Conservation (phyloP, 768 basidiomycete genomes). For the Tricholoma bakamatsutake region DNA sequence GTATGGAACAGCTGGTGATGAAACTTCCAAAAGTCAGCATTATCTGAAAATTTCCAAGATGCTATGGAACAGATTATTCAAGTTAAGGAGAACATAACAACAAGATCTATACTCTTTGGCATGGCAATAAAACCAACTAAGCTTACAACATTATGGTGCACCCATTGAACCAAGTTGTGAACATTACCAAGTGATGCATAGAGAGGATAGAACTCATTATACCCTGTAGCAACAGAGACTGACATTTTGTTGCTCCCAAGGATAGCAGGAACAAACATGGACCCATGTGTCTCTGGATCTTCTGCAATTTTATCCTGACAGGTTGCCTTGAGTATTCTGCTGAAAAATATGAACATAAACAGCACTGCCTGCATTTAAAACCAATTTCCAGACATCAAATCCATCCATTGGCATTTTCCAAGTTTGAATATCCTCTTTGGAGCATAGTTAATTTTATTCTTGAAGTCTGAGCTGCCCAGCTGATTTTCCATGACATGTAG, state of each 20-base stretch:
- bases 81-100: neutral
- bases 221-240: neutral
- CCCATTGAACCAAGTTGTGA: constrained; percentile 5
- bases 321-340: constrained; percentile 19
- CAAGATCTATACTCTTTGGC: constrained; percentile 4
- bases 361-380: constrained; percentile 27
- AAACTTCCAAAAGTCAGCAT: constrained; percentile 20
- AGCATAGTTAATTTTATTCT: constrained; percentile 13
- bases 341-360: constrained; percentile 1
- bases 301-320: constrained; percentile 6
- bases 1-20: constrained; percentile 23
- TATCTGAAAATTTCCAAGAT: constrained; percentile 9
- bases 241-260: constrained; percentile 24
- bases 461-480: constrained; percentile 26
- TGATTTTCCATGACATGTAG: constrained; percentile 19
- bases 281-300: constrained; percentile 10
- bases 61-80: constrained; percentile 2
- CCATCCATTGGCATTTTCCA: constrained; percentile 17
- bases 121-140: constrained; percentile 5
- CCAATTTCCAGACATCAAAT: constrained; percentile 34
- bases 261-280: constrained; percentile 16
- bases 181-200: constrained; percentile 15
- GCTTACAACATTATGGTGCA: constrained; percentile 1
- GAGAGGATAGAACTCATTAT: constrained; percentile 16
- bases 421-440: constrained; percentile 21